Percentiles rank a stretch among this genome's conserved stretches.
phyloP scores from a whole-genome alignment of 148 eudicot genomes.

The Rhododendron molle region DNA sequence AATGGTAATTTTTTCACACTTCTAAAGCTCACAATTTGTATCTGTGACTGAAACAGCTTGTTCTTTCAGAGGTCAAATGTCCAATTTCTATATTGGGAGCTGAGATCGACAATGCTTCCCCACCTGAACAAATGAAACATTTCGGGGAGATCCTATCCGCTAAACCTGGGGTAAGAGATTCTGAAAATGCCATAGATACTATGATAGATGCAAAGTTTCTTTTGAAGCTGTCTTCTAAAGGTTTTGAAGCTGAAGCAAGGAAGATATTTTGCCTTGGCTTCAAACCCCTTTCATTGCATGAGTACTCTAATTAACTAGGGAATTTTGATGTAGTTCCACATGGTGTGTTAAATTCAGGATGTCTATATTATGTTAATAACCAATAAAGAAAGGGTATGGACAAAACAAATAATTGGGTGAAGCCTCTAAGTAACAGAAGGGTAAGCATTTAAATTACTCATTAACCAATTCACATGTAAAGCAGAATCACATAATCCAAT shows the following conservation, averaged over 20 bases:
- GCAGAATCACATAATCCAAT: not conserved
- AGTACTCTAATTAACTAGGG: not conserved
- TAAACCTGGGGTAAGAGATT: slow-evolving; percentile 36
- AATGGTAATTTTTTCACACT: slow-evolving; percentile 26
- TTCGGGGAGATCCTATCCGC: slow-evolving; percentile 37
- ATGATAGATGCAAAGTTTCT: not conserved
- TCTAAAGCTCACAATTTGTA: not conserved
- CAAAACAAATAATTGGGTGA: not conserved
- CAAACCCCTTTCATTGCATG: not conserved
- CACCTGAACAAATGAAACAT: slow-evolving; percentile 38
- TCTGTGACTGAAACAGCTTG: not conserved
- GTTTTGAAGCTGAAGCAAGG: not conserved
- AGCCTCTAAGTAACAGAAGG: not conserved
- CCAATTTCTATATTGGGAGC: slow-evolving; percentile 34
- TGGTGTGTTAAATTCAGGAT: not conserved
- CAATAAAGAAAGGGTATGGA: not conserved
- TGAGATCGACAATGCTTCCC: slow-evolving; percentile 36
- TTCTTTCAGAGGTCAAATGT: slow-evolving; percentile 27
- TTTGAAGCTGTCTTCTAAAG: not conserved
- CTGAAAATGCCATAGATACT: not conserved
- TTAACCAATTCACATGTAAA: not conserved
- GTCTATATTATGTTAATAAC: not conserved
- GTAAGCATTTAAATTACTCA: not conserved
- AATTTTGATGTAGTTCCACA: not conserved
- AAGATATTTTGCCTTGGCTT: not conserved